Conservation (phyloP, 164 flowering plant species). For the Macadamia integrifolia region DNA sequence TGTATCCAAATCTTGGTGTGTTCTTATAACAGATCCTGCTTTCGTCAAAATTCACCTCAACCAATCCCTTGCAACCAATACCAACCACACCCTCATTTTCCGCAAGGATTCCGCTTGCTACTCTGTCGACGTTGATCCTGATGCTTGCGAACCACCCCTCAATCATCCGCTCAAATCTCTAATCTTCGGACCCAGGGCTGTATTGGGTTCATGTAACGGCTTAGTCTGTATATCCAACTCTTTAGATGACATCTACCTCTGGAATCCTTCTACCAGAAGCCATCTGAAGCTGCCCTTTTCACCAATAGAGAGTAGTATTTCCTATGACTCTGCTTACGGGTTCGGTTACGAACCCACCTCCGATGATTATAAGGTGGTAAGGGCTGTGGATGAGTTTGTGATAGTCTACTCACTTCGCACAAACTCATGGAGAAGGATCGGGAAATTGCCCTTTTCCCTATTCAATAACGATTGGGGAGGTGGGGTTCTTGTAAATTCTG, state of each 20-base stretch:
- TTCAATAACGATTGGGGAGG: too few relatives aligned
- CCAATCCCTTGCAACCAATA: neutral
- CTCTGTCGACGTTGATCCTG: neutral
- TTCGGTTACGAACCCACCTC: constrained; percentile 21
- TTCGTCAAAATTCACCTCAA: constrained; percentile 3
- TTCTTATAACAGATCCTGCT: neutral
- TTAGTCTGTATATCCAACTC: neutral
- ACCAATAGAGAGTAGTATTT: neutral
- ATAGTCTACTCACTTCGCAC: too few relatives aligned
- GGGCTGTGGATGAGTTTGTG: too few relatives aligned
- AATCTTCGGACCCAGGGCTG: too few relatives aligned
- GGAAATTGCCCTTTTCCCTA: too few relatives aligned
- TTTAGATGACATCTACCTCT: neutral
- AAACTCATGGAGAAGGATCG: too few relatives aligned
- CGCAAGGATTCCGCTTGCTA: neutral
- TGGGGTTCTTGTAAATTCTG: too few relatives aligned
- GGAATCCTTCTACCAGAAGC: constrained; percentile 8
- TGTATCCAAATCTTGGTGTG: neutral
- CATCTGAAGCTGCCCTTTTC: neutral
- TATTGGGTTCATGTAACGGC: constrained; percentile 7
- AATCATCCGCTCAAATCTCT: neutral
- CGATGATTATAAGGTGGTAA: constrained; percentile 30
- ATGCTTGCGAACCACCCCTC: neutral
- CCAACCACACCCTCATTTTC: neutral
- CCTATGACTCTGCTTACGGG: constrained; percentile 7